Base-by-base conservation (phyloP, 202 grass and related monocot species). In the Zizania palustris region DNA sequence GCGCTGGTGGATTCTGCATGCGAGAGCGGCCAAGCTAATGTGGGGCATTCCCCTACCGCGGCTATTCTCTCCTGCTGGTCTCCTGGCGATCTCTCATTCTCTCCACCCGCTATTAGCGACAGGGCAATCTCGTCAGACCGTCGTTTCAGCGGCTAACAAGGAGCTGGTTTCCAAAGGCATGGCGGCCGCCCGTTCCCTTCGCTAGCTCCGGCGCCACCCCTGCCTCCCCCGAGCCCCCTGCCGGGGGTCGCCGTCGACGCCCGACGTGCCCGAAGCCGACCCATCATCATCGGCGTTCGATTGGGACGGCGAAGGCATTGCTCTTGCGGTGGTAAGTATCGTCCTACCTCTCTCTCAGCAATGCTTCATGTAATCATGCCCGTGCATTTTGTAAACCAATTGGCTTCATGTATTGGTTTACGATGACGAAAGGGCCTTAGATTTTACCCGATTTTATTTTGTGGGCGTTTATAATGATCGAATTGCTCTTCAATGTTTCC, bases 141-240 rank as follows among this genome's bases (percentile, higher is more conserved):
- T 42, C 7, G 75, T 37, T 33, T 75, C 42, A 37, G 49, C 67
- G 67, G 74, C 66, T 78, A 38, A 41, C 58, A 73, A 22, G 73
- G 67, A 46, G 21, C 45, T 55, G n/a, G 51, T 18, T 16, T 34
- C 60, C 79, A 38, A 46, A 46, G 69, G 28, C 63, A 81, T 73
- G 80, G 62, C 71, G 80, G 71, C 48, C 51, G 51, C 63, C 12
- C 80, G 63, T 57, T 55, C 11, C 60, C 50, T 51, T 45, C 60
- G 40, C 67, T 79, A 79, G 67, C 41, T 43, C 81, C 76, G 76
- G 80, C 48, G 80, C 48, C 70, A 75, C 45, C 75, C 15, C 36
- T 38, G 35, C 54, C 59, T 63, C 46, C 73, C 73, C 42, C 57
- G 75, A n/a, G n/a, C 34, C 67, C 56, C 67, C 45, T 55, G 77